These are phyloP conservation scores for Ormosia emarginata DNA, from an alignment of 306 rosid species.

Conservation along the genomic window DNA sequence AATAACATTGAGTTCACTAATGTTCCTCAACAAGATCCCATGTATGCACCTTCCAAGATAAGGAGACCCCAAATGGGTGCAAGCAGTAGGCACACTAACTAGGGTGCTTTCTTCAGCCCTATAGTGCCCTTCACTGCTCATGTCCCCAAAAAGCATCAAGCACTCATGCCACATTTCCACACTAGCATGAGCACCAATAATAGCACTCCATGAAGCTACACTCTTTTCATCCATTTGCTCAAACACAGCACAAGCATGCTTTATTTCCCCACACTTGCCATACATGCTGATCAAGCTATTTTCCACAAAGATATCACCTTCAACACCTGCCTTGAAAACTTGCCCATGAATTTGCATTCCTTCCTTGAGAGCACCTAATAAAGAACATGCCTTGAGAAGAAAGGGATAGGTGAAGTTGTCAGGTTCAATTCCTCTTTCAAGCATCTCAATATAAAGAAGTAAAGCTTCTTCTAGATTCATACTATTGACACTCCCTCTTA, in stretches of 20 bases:
- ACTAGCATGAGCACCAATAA: constrained; percentile 70
- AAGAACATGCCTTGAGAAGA: constrained; percentile 72
- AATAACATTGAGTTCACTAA: constrained; percentile 64
- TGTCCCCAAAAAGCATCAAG: constrained; percentile 58
- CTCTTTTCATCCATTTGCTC: constrained; percentile 48
- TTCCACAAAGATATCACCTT: constrained; percentile 64
- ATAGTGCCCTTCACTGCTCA: constrained; percentile 51
- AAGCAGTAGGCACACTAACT: constrained; percentile 72
- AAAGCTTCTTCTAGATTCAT: constrained; percentile 52
- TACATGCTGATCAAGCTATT: constrained; percentile 85
- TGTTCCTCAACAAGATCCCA: constrained; percentile 64
- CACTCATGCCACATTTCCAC: constrained; percentile 70
- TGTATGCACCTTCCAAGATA: constrained; percentile 69
- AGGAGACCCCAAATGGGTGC: constrained; percentile 76
- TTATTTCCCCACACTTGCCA: constrained; percentile 52
- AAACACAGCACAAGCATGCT: constrained; percentile 46
- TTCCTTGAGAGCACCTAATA: constrained; percentile 41
- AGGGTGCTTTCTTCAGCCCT: constrained; percentile 82
- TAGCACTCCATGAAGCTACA: constrained; percentile 87
- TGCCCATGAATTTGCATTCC: constrained; percentile 73
- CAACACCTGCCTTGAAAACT: constrained; percentile 54
- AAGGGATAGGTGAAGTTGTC: constrained; percentile 71
- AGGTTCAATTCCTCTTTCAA: constrained; percentile 57
- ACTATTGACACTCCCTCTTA: constrained; percentile 57
- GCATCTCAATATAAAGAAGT: constrained; percentile 53